These are phyloP conservation scores for Coccomyxa sp. DNA, from an alignment of 139 green algal genomes.

Conservation along the genomic window DNA sequence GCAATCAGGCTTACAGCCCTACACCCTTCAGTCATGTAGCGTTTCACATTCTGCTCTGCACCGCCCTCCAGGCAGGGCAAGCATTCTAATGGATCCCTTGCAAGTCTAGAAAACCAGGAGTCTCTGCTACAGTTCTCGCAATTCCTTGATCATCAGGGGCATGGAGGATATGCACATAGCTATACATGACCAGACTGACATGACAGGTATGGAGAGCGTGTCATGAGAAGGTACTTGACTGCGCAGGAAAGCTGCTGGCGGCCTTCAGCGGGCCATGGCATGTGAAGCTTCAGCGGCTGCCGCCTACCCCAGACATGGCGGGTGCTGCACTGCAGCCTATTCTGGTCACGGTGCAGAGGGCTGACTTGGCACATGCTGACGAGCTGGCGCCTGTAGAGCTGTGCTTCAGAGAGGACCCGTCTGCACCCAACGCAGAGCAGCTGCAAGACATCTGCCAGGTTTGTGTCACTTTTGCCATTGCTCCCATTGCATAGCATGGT, in stretches of 20 bases:
- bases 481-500: not conserved
- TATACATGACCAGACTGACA: no score
- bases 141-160: no score
- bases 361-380: not conserved
- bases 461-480: not conserved
- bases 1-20: no score
- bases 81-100: no score
- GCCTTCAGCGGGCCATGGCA: constrained; percentile 13
- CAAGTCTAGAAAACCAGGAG: no score
- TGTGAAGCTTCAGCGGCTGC: constrained; percentile 10
- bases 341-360: constrained; percentile 7
- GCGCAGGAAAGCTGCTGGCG: constrained; percentile 19
- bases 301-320: constrained; percentile 28
- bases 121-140: no score
- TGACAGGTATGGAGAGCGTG: not conserved
- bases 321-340: constrained; percentile 21
- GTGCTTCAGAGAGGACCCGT: not conserved
- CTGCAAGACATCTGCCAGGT: constrained; percentile 18
- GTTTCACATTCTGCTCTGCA: no score
- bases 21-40: no score
- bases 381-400: not conserved
- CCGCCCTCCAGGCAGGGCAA: no score
- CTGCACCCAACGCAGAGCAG: constrained; percentile 20
- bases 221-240: not conserved
- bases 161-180: no score